Percentiles rank a stretch among this genome's conserved stretches.
Evolutionary conservation across 164 flowering plant genomes (phyloP).

Genomic region (Sextonia rubra): DNA sequence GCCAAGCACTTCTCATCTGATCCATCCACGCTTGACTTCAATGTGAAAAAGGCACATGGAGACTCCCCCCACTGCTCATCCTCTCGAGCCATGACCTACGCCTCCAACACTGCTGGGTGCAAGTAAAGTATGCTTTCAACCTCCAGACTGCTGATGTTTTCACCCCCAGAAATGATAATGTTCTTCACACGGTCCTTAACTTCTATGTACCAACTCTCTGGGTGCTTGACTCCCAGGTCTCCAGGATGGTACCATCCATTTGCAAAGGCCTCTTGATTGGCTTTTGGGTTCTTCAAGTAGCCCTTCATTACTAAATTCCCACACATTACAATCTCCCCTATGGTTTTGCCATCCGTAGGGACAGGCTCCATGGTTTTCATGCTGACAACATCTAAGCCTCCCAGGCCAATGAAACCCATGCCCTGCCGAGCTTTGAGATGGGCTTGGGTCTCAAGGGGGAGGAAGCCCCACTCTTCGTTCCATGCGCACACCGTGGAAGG

Average conservation of each 20-base stretch:
- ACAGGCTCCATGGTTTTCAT: slow-evolving; percentile 53
- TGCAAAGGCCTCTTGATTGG: slow-evolving; percentile 72
- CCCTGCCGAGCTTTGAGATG: slow-evolving; percentile 83
- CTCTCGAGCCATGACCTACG: slow-evolving; percentile 50
- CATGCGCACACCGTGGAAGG: slow-evolving; percentile 87
- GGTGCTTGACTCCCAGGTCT: slow-evolving; percentile 31
- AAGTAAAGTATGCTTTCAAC: slow-evolving; percentile 34
- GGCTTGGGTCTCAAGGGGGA: slow-evolving; percentile 62
- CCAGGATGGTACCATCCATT: slow-evolving; percentile 4
- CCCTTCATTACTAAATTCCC: slow-evolving; percentile 94
- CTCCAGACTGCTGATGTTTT: slow-evolving; percentile 52
- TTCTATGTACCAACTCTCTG: slow-evolving; percentile 47
- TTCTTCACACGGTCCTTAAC: slow-evolving; percentile 50
- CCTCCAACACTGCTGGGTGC: slow-evolving; percentile 53
- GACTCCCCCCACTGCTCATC: slow-evolving; percentile 60
- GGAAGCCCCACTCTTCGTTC: slow-evolving; percentile 91
- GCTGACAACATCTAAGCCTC: slow-evolving; percentile 62
- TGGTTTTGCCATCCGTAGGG: slow-evolving; percentile 76
- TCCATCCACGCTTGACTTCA: slow-evolving; percentile 35
- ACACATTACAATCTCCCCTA: slow-evolving; percentile 85
- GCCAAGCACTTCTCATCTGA: slow-evolving; percentile 30
- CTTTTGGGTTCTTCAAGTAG: slow-evolving; percentile 86
- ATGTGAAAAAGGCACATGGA: slow-evolving; percentile 58
- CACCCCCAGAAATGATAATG: slow-evolving; percentile 54
- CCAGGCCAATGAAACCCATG: slow-evolving; percentile 65